Percentiles rank a stretch among this genome's conserved stretches.
Conservation (phyloP, 31 red algal species). For the Odonthalia washingtoniensis region DNA sequence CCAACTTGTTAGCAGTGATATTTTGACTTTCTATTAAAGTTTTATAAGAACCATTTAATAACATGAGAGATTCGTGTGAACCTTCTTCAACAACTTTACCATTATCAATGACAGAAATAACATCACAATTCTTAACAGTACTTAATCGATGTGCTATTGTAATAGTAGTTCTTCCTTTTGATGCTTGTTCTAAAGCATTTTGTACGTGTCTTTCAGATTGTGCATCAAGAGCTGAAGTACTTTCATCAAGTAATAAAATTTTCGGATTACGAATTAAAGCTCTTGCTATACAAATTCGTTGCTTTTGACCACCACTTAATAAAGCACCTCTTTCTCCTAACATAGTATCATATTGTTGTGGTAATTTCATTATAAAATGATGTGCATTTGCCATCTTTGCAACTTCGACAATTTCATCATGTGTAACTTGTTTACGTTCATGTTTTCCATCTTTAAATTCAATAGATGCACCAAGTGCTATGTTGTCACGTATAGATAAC, state of each 20-base stretch:
- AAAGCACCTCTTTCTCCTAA: slow-evolving; percentile 90
- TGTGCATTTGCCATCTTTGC: slow-evolving; percentile 86
- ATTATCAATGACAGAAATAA: slow-evolving; percentile 79
- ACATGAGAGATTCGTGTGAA: slow-evolving; percentile 57
- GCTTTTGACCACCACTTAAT: slow-evolving; percentile 95
- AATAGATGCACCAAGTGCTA: slow-evolving; percentile 76
- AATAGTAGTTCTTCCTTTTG: slow-evolving; percentile 77
- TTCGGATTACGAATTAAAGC: slow-evolving; percentile 80
- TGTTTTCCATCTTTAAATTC: slow-evolving; percentile 51
- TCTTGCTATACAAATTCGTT: slow-evolving; percentile 93
- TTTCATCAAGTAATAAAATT: slow-evolving; percentile 89
- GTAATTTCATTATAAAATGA: slow-evolving; percentile 92
- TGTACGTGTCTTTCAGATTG: slow-evolving; percentile 75
- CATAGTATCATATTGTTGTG: slow-evolving; percentile 82
- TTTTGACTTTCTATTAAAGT: slow-evolving; percentile 61
- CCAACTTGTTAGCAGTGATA: too few relatives aligned
- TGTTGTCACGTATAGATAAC: slow-evolving; percentile 82
- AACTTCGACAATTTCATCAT: slow-evolving; percentile 76
- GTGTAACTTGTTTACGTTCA: slow-evolving; percentile 53
- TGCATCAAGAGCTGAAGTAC: slow-evolving; percentile 83
- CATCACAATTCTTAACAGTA: slow-evolving; percentile 82
- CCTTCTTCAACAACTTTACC: slow-evolving; percentile 75
- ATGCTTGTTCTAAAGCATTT: slow-evolving; percentile 55
- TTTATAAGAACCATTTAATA: slow-evolving; percentile 58
- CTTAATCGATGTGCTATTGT: slow-evolving; percentile 89